Evolutionary conservation across 2,329 filamentous ascomycete species (phyloP).

Genomic region (Colletotrichum camelliae): DNA sequence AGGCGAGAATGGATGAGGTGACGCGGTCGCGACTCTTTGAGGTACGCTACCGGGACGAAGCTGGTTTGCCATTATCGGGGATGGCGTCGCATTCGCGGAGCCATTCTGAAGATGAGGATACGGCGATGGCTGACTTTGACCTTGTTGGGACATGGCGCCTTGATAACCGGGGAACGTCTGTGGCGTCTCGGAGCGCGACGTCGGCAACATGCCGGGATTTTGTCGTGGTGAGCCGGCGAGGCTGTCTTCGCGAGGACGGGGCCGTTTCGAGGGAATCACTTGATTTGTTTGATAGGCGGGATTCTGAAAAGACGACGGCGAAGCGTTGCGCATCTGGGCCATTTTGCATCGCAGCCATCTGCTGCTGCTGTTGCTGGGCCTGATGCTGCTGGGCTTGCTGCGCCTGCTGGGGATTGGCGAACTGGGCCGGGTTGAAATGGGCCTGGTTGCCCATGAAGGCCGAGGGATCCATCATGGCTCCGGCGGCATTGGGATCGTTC

Average conservation of each 20-base stretch:
- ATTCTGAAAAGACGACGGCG: slow-evolving; percentile 74
- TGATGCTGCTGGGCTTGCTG: slow-evolving; percentile 25
- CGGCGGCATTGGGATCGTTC: slow-evolving; percentile 62
- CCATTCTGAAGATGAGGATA: slow-evolving; percentile 86
- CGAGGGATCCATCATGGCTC: slow-evolving; percentile 69
- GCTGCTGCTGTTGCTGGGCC: slow-evolving; percentile 36
- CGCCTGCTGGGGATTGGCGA: slow-evolving; percentile 54
- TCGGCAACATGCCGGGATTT: slow-evolving; percentile 74
- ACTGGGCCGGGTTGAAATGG: slow-evolving; percentile 65
- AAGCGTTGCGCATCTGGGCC: slow-evolving; percentile 82
- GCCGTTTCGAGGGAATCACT: slow-evolving; percentile 88
- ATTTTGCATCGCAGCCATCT: slow-evolving; percentile 75
- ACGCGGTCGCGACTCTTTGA: slow-evolving; percentile 87
- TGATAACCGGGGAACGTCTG: slow-evolving; percentile 81
- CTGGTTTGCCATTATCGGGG: slow-evolving; percentile 89
- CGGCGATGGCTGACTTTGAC: slow-evolving; percentile 68
- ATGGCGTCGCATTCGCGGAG: slow-evolving; percentile 86
- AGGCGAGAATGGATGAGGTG: slow-evolving; percentile 88
- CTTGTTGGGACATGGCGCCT: slow-evolving; percentile 65
- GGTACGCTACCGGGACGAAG: slow-evolving; percentile 72
- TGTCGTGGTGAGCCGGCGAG: slow-evolving; percentile 82
- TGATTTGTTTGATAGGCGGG: slow-evolving; percentile 83
- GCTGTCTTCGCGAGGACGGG: slow-evolving; percentile 82
- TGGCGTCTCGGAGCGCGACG: slow-evolving; percentile 91
- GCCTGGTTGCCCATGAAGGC: slow-evolving; percentile 65